Evolutionary conservation across 768 basidiomycete species (phyloP).

Genomic region (Tricholoma hemisulphureum): DNA sequence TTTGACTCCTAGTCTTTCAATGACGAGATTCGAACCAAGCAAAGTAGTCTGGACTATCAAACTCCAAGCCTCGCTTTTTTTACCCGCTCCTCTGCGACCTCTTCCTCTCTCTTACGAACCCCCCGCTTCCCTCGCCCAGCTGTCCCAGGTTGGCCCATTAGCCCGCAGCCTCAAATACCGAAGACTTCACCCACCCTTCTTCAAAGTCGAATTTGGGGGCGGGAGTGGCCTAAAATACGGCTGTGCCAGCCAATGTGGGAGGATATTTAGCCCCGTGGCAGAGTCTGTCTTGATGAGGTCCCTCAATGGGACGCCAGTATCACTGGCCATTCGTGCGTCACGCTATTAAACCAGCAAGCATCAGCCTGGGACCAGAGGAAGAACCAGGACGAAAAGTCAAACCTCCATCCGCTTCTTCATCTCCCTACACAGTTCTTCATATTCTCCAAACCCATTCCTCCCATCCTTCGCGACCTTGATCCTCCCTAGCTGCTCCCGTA

Average conservation of each 20-base stretch:
- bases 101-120: neutral
- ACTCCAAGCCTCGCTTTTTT: neutral
- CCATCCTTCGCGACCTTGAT: slow-evolving; percentile 30
- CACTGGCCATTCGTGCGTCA: slow-evolving; percentile 39
- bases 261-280: slow-evolving; percentile 34
- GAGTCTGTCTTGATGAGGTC: slow-evolving; percentile 35
- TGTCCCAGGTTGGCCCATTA: neutral
- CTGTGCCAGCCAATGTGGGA: slow-evolving; percentile 55
- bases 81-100: neutral
- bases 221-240: slow-evolving; percentile 57
- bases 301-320: slow-evolving; percentile 24
- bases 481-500: slow-evolving; percentile 70
- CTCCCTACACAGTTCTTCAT: slow-evolving; percentile 55
- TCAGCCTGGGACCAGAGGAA: neutral
- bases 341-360: slow-evolving; percentile 31
- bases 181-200: neutral
- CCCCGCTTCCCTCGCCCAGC: neutral
- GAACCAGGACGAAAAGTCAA: slow-evolving; percentile 11
- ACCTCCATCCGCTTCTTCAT: slow-evolving; percentile 57
- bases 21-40: too few relatives aligned
- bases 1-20: slow-evolving; percentile 32
- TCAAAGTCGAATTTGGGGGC: neutral
- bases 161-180: neutral
- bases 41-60: too few relatives aligned
- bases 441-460: slow-evolving; percentile 38